These are phyloP conservation scores for Pseudovirgaria hyperparasitica DNA, from an alignment of 2,329 filamentous ascomycete species.

Conservation along the genomic window DNA sequence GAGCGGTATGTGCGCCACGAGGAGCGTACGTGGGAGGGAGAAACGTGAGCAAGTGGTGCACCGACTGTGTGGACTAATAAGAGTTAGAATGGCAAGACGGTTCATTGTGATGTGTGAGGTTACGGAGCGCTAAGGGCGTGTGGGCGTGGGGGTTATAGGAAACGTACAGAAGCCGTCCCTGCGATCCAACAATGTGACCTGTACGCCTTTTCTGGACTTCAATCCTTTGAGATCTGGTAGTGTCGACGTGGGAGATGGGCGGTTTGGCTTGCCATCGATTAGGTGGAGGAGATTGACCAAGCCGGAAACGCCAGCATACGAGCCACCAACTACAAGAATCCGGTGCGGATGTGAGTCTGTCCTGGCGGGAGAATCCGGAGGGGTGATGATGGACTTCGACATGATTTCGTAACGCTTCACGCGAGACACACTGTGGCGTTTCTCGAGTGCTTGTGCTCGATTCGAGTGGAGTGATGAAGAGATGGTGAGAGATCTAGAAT, in stretches of 20 bases:
- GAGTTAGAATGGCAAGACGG: conserved; percentile 9
- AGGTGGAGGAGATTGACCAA: conserved; percentile 57
- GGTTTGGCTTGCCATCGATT: conserved; percentile 42
- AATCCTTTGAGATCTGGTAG: conserved; percentile 20
- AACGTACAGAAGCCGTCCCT: conserved; percentile 69
- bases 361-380: conserved; percentile 14
- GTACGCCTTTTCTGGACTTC: conserved; percentile 39
- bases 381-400: conserved; percentile 10
- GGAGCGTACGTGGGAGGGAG: conserved; percentile 48
- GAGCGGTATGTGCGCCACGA: conserved; percentile 60
- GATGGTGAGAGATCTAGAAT: too few relatives aligned
- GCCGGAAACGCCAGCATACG: conserved; percentile 57
- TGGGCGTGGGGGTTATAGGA: conserved; percentile 2
- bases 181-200: conserved; percentile 66
- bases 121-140: neutral
- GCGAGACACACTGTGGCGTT: too few relatives aligned
- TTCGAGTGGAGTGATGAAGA: too few relatives aligned
- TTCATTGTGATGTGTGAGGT: conserved; percentile 2
- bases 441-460: too few relatives aligned
- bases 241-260: conserved; percentile 31
- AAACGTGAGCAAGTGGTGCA: conserved; percentile 57
- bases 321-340: conserved; percentile 56
- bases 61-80: conserved; percentile 60
- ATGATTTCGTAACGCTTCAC: too few relatives aligned
- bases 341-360: conserved; percentile 19